A percentile compares a stretch with the other conserved stretches of the same genome.
Evolutionary conservation across 2,329 filamentous ascomycete genomes (phyloP).

Genomic region (Fusarium robinianum): DNA sequence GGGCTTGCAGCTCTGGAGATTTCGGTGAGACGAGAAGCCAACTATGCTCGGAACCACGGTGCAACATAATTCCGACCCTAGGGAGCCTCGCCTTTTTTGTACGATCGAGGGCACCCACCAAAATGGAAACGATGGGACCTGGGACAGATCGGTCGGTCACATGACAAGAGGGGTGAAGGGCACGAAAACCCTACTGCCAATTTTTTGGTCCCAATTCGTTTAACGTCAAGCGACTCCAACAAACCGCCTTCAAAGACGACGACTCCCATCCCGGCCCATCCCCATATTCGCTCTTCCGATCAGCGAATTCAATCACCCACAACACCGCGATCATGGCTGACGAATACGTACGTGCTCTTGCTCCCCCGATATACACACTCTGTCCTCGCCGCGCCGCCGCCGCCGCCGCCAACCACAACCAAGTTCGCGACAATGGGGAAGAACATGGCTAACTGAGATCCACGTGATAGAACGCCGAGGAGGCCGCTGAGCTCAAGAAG

Average conservation of each 20-base stretch:
- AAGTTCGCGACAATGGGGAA: constrained; percentile 12
- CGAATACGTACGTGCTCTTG: constrained; percentile 78
- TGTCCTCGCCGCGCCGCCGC: constrained; percentile 28
- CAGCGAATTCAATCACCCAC: constrained; percentile 50
- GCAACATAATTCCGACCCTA: too few relatives aligned
- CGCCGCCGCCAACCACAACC: constrained; percentile 6
- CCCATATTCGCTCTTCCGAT: constrained; percentile 52
- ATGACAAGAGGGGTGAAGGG: constrained; percentile 45
- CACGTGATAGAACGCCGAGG: constrained; percentile 80
- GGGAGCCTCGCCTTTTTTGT: constrained; percentile 1
- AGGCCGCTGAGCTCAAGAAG: constrained; percentile 99
- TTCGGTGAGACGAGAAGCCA: too few relatives aligned
- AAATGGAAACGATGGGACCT: too few relatives aligned
- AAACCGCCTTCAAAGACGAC: constrained; percentile 40
- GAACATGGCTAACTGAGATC: constrained; percentile 38
- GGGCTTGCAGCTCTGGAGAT: too few relatives aligned
- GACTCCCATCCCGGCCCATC: constrained; percentile 45
- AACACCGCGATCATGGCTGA: constrained; percentile 76
- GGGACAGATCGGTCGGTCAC: constrained; percentile 32
- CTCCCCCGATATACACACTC: constrained; percentile 25
- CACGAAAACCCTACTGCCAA: constrained; percentile 48
- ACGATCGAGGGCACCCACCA: too few relatives aligned
- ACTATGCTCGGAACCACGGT: too few relatives aligned
- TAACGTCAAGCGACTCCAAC: constrained; percentile 35
- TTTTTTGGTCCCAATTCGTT: constrained; percentile 42